A percentile compares a stretch with the other conserved stretches of the same genome.
Conservation (phyloP, 2,329 filamentous ascomycete species). For the Talaromyces verruculosus region DNA sequence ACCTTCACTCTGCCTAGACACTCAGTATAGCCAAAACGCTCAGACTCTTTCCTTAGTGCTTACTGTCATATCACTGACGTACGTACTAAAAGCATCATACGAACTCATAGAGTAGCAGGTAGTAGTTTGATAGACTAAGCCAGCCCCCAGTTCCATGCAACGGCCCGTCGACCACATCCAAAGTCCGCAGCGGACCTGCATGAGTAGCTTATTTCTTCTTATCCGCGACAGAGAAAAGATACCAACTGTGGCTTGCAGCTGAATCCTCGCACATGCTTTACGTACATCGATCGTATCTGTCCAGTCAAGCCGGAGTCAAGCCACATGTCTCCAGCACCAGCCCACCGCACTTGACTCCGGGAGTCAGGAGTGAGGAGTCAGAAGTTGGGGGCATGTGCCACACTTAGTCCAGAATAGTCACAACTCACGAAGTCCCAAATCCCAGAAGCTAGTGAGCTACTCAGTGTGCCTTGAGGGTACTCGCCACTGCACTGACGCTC, state of each 20-base stretch:
- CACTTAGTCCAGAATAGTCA: background rate
- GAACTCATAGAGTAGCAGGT: background rate
- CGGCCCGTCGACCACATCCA: slow-evolving; percentile 6
- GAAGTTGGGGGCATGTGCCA: background rate
- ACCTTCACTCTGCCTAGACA: background rate
- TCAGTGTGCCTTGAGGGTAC: slow-evolving; percentile 2
- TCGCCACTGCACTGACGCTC: slow-evolving; percentile 3
- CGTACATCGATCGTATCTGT: background rate
- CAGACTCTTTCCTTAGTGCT: background rate
- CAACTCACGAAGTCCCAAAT: background rate
- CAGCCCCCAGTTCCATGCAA: background rate
- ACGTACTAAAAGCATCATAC: background rate
- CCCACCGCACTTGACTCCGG: too few relatives aligned
- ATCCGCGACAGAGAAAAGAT: background rate
- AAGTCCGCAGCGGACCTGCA: slow-evolving; percentile 10
- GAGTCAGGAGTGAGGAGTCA: background rate
- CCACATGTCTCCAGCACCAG: background rate
- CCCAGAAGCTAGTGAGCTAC: too few relatives aligned
- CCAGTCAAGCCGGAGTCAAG: background rate
- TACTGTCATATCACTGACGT: background rate
- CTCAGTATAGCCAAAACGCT: background rate
- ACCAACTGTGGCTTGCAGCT: slow-evolving; percentile 2
- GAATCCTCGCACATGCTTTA: background rate
- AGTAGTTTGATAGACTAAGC: background rate
- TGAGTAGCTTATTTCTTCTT: background rate